phyloP scores from a whole-genome alignment of 805 yeast genomes.

The Candida schatavii region DNA sequence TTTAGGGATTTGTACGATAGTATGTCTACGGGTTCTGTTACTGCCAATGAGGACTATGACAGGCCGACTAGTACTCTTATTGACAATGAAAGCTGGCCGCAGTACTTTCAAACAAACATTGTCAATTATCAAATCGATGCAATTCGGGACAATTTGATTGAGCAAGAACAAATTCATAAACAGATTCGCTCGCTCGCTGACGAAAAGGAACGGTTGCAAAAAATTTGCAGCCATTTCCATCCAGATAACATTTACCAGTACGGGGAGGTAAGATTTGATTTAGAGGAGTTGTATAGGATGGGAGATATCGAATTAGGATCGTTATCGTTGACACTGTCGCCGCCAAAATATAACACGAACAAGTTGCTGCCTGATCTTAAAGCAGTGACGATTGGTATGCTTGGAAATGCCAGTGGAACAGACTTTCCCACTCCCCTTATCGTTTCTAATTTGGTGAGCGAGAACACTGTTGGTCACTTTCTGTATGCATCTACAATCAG shows the following conservation, averaged over 20 bases:
- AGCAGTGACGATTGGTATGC: conserved; percentile 18
- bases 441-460: conserved; percentile 13
- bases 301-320: conserved; percentile 6
- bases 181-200: conserved; percentile 8
- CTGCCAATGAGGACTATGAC: too few relatives aligned
- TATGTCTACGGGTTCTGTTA: neutral
- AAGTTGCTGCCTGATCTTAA: conserved; percentile 9
- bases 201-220: conserved; percentile 12
- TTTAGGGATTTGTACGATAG: conserved; percentile 4
- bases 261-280: conserved; percentile 18
- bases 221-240: conserved; percentile 9
- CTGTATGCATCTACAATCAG: neutral
- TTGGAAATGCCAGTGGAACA: conserved; percentile 20
- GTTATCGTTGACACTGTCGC: neutral
- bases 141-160: conserved; percentile 9
- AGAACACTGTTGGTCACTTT: neutral
- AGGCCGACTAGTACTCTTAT: too few relatives aligned
- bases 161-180: conserved; percentile 11
- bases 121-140: conserved; percentile 10
- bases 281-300: conserved; percentile 6
- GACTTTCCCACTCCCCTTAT: conserved; percentile 22
- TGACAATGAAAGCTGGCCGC: conserved; percentile 8
- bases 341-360: conserved; percentile 5
- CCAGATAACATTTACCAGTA: conserved; percentile 19
- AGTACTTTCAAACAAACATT: conserved; percentile 2